These are phyloP conservation scores for Helminthosporium solani DNA, from an alignment of 2,329 filamentous ascomycete species.

Conservation along the genomic window DNA sequence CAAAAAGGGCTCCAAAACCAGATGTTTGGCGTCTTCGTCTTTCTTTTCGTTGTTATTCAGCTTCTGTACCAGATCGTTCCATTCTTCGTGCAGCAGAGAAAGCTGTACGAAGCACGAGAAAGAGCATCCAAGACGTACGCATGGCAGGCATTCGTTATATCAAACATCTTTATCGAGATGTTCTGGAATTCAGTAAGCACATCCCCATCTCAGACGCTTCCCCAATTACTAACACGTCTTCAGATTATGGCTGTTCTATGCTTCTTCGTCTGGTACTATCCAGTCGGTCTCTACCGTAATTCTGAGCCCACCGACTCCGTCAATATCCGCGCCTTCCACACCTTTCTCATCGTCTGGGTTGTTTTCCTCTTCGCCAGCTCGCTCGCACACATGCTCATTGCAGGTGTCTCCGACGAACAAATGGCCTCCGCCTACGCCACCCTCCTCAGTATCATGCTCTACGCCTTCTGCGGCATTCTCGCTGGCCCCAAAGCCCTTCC, in stretches of 20 bases:
- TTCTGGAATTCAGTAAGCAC: conserved; percentile 67
- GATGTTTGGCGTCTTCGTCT: conserved; percentile 82
- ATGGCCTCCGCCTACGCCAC: no score
- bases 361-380: conserved; percentile 81
- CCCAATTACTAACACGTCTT: conserved; percentile 39
- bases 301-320: conserved; percentile 63
- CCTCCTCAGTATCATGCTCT: no score
- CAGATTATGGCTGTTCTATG: no score
- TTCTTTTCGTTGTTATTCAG: conserved; percentile 76
- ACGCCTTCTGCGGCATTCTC: conserved; percentile 76
- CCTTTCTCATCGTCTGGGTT: conserved; percentile 72
- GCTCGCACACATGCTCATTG: no score
- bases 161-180: conserved; percentile 80
- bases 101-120: conserved; percentile 81
- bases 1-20: conserved; percentile 82
- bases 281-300: conserved; percentile 73
- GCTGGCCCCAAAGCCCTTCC: conserved; percentile 63
- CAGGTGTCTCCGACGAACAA: no score
- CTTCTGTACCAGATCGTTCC: conserved; percentile 81
- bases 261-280: conserved; percentile 96
- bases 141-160: conserved; percentile 82
- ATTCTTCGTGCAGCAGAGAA: conserved; percentile 77
- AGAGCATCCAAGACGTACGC: conserved; percentile 80
- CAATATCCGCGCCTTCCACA: conserved; percentile 69
- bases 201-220: conserved; percentile 31